Evolutionary conservation across 306 rosid genomes (phyloP).

Genomic region (Glycine soja): DNA sequence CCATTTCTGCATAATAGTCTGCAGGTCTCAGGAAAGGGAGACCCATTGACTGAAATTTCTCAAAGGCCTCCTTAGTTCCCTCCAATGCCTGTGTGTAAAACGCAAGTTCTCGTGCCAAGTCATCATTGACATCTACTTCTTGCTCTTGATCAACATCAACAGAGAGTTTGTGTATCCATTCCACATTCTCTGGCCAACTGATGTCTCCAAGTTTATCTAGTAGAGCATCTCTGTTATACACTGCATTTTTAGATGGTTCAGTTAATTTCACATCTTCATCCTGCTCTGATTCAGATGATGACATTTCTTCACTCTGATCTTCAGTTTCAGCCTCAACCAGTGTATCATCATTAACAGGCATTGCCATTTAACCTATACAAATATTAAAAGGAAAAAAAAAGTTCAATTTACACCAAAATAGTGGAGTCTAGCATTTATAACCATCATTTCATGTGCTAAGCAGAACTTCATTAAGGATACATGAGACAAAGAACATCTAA

Average conservation of each 20-base stretch:
- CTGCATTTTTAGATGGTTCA: conserved; percentile 73
- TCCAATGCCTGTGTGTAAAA: conserved; percentile 87
- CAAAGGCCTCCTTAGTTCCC: conserved; percentile 80
- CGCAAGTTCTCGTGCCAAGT: conserved; percentile 81
- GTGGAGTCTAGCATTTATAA: background rate
- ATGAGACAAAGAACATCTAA: background rate
- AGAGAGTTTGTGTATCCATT: conserved; percentile 80
- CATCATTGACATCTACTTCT: conserved; percentile 87
- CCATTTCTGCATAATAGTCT: conserved; percentile 94
- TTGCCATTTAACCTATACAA: conserved; percentile 62
- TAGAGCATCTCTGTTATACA: conserved; percentile 71
- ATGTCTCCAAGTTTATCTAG: conserved; percentile 90
- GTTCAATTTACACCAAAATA: background rate
- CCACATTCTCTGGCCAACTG: conserved; percentile 79
- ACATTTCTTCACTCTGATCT: conserved; percentile 49
- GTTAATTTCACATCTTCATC: conserved; percentile 69
- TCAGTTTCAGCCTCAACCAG: conserved; percentile 40
- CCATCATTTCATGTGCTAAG: background rate
- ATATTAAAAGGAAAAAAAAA: background rate
- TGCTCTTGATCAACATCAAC: conserved; percentile 78
- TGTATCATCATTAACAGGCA: conserved; percentile 40
- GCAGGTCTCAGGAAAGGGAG: conserved; percentile 81
- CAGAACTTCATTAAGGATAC: background rate
- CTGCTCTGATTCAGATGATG: conserved; percentile 66
- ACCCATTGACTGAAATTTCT: conserved; percentile 74